Percentiles rank a stretch among this genome's conserved stretches.
Conservation (phyloP, 2,329 filamentous ascomycete species). For the Cytospora leucostoma region DNA sequence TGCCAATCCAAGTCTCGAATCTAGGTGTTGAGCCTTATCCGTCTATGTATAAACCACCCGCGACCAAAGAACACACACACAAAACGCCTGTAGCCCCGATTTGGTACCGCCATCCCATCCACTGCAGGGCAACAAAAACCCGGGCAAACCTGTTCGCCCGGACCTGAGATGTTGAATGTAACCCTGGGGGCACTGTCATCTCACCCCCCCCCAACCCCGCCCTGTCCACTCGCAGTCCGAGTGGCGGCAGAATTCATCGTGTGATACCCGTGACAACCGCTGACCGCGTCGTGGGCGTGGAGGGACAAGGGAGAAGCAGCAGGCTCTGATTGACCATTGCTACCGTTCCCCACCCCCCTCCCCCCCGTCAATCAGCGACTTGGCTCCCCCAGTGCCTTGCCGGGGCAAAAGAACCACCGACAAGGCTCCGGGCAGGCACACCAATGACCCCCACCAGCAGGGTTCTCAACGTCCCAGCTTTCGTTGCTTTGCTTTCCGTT, state of each 20-base stretch:
- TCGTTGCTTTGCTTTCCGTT: neutral
- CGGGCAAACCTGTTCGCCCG: neutral
- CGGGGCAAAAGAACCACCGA: neutral
- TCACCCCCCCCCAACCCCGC: neutral
- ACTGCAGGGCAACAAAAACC: neutral
- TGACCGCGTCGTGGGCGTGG: neutral
- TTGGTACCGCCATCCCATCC: neutral
- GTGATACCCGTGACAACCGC: neutral
- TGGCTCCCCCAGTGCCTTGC: neutral
- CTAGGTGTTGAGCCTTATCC: neutral
- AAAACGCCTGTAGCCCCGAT: constrained; percentile 1
- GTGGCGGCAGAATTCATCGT: neutral
- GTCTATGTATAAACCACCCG: too few relatives aligned
- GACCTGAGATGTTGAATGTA: neutral
- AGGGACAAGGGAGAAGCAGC: neutral
- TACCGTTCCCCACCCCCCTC: too few relatives aligned
- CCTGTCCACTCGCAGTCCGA: neutral
- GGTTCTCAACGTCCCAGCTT: too few relatives aligned
- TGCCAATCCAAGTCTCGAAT: neutral
- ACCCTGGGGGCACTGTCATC: neutral
- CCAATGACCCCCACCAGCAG: neutral
- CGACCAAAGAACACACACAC: too few relatives aligned
- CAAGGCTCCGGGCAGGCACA: neutral
- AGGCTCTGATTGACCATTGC: neutral
- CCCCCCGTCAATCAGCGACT: neutral